Conservation (phyloP, 352 stramenopile genomes). For the Globisporangium parvum region DNA sequence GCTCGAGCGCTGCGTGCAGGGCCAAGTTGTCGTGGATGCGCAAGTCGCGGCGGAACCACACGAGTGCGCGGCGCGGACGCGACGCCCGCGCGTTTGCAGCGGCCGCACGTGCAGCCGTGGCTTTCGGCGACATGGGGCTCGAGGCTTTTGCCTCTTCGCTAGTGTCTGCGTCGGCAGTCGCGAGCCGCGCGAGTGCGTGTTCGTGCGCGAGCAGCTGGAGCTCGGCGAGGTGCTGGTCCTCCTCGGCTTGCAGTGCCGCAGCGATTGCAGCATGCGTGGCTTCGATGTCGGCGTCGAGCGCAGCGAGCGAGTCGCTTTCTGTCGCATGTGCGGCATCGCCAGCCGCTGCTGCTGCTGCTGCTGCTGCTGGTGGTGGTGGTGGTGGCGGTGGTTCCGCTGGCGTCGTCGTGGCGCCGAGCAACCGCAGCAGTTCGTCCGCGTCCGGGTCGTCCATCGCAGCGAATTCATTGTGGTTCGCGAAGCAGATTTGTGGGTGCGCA, state of each 20-base stretch:
- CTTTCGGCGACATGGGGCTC: not conserved
- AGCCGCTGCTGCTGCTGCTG: constrained; percentile 36
- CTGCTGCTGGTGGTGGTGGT: constrained; percentile 22
- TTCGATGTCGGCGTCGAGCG: constrained; percentile 15
- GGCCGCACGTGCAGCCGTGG: not conserved
- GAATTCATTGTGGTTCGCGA: constrained; percentile 12
- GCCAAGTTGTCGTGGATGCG: constrained; percentile 95
- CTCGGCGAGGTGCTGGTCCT: constrained; percentile 15
- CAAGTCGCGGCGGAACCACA: constrained; percentile 96
- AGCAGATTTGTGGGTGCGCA: too few species aligned
- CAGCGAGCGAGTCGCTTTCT: constrained; percentile 4
- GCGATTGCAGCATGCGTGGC: constrained; percentile 13
- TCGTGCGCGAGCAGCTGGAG: not conserved
- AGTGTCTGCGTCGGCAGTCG: not conserved
- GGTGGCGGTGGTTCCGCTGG: too few species aligned
- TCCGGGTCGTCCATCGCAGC: constrained; percentile 3
- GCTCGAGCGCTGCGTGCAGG: constrained; percentile 69
- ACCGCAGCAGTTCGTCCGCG: not conserved
- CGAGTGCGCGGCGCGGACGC: constrained; percentile 37
- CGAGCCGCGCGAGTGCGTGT: too few species aligned
- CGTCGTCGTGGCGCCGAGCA: constrained; percentile 16
- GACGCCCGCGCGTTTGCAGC: not conserved
- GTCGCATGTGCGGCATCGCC: not conserved
- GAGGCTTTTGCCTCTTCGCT: not conserved
- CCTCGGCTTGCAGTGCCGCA: constrained; percentile 27